Conservation (phyloP, 1,284 basidiomycete species). For the Ceratobasidium sp. region DNA sequence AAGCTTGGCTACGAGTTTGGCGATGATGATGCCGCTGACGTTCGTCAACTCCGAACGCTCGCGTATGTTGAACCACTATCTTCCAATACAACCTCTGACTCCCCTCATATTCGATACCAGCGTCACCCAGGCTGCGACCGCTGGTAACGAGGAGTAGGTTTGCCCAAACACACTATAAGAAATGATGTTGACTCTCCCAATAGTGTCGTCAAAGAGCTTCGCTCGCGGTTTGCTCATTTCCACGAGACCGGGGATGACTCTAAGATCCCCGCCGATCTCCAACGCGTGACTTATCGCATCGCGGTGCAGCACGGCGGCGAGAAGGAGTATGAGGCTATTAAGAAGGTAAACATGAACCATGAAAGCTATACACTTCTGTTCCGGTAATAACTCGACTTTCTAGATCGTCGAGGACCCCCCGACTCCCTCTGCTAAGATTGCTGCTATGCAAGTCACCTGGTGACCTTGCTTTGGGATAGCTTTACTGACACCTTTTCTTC, state of each 20-base stretch:
- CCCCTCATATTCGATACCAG: not conserved
- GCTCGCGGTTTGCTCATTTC: constrained; percentile 77
- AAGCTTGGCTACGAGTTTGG: constrained; percentile 83
- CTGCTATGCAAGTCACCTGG: constrained; percentile 68
- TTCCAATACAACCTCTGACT: not conserved
- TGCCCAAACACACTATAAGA: not conserved
- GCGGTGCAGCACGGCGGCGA: constrained; percentile 79
- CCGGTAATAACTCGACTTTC: not conserved
- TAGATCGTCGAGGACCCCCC: constrained; percentile 62
- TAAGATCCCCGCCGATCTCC: constrained; percentile 81
- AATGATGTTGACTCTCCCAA: constrained; percentile 6
- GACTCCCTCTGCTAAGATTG: constrained; percentile 75
- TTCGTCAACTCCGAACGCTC: constrained; percentile 78
- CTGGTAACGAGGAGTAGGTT: constrained; percentile 67
- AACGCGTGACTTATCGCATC: constrained; percentile 62
- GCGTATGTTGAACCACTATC: constrained; percentile 54
- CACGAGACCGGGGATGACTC: constrained; percentile 80
- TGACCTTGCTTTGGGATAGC: constrained; percentile 50
- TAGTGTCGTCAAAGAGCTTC: constrained; percentile 80
- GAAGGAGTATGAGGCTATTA: constrained; percentile 80
- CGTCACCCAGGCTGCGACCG: constrained; percentile 72
- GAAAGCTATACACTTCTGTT: not conserved
- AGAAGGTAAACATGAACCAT: constrained; percentile 66
- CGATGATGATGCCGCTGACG: constrained; percentile 75
- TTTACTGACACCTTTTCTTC: not conserved